Evolutionary conservation across 2,329 filamentous ascomycete genomes (phyloP), one percentile per base, ranked within the genome.

Genomic region (Alternaria alternata): DNA sequence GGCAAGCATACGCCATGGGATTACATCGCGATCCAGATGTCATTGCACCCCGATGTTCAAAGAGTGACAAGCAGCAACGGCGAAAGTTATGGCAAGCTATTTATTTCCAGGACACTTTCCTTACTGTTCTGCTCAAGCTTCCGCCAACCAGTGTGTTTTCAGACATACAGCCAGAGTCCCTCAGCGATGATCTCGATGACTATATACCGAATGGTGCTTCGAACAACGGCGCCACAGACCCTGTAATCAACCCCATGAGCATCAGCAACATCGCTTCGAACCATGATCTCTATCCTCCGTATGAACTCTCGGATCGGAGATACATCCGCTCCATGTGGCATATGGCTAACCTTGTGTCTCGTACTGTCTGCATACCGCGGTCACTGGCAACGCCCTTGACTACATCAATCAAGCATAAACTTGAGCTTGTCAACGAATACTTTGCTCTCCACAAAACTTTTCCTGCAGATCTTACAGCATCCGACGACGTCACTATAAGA

Each of bases 81-180:
- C 85, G 91, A 51, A 94, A 93, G 73, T 83, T 94, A 2, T 94
- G 91, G 91, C 91, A 94, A 76, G 91, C 91, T 3, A 90, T 94
- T 1, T 82, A 92, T 26, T 85, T 93, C 14, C 91, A 94, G 77
- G 91, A 94, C 75, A 94, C 91, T 0, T 94, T 94, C 73, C 80
- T 94, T 4, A 93, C 91, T 0, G 90, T 94, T 0, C 84, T 94
- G 0, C 83, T 94, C 26, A 91, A 91, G 22, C 84, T 94, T 1
- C 91, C 91, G 0, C 91, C 91, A 0, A 91, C 87, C 16, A 90
- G 90, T 1, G 93, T 90, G 0, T 91, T 94, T 74, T 93, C 89
- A 4, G 91, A 94, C 72, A 91, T 94, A 39, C 87, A 85, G 3
- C 89, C 93, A 4, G 90, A 93, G 59, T 90, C 91, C 59, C 82